A percentile compares a stretch with the other conserved stretches of the same genome.
These are phyloP conservation scores for Sugiyamaella boreocaroliniensis DNA, from an alignment of 805 yeast species.

Conservation along the genomic window DNA sequence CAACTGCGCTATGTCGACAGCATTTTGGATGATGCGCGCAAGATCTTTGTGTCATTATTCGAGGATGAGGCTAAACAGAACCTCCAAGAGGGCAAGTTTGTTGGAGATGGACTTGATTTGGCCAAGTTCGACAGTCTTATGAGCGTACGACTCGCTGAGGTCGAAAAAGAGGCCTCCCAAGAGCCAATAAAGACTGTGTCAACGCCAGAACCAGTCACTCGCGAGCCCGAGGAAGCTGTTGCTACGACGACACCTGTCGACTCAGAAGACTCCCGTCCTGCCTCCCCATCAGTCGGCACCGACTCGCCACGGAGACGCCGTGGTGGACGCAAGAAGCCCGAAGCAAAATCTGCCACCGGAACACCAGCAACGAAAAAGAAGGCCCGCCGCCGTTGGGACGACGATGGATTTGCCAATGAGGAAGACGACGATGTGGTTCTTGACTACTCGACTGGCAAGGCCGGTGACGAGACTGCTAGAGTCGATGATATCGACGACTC, in stretches of 20 bases:
- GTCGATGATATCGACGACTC: conserved; percentile 21
- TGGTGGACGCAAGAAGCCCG: conserved; percentile 1
- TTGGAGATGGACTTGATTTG: conserved; percentile 9
- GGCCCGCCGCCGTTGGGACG: conserved; percentile 53
- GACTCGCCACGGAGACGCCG: not conserved
- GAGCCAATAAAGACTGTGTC: not conserved
- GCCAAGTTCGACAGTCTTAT: conserved; percentile 28
- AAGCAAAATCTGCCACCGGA: conserved; percentile 12
- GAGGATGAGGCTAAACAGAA: conserved; percentile 18
- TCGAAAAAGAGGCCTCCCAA: conserved; percentile 10
- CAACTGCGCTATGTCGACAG: conserved; percentile 30
- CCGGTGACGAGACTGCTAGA: conserved; percentile 18
- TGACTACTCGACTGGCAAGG: conserved; percentile 46
- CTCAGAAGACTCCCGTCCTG: not conserved
- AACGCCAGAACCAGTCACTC: not conserved
- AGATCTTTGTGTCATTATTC: conserved; percentile 27
- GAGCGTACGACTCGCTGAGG: conserved; percentile 26
- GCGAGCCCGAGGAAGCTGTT: not conserved
- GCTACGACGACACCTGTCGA: not conserved
- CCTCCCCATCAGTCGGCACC: conserved; percentile 3
- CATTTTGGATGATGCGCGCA: conserved; percentile 28
- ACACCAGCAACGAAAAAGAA: conserved; percentile 35
- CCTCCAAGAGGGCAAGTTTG: not conserved
- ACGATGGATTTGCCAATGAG: conserved; percentile 52
- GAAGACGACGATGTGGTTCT: conserved; percentile 37